A percentile compares a stretch with the other conserved stretches of the same genome.
Evolutionary conservation across 208 protist species (phyloP).

Genomic region (Leishmania gerbilli): DNA sequence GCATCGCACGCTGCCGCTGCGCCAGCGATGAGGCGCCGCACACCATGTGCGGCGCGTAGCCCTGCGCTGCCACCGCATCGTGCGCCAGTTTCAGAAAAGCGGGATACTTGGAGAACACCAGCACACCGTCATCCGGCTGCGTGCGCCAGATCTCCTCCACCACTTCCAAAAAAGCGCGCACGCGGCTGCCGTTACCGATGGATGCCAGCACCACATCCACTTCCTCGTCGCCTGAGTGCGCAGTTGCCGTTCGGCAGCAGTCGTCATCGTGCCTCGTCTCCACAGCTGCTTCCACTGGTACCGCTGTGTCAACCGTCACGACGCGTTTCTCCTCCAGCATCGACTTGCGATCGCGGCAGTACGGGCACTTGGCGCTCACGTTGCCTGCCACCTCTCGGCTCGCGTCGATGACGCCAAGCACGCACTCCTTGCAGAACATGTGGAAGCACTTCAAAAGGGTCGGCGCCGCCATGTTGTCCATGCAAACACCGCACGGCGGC

Average conservation of each 20-base stretch:
- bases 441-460: slow-evolving; percentile 57
- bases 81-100: slow-evolving; percentile 31
- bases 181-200: slow-evolving; percentile 46
- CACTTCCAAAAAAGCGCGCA: slow-evolving; percentile 28
- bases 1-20: slow-evolving; percentile 44
- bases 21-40: slow-evolving; percentile 38
- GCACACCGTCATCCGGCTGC: slow-evolving; percentile 35
- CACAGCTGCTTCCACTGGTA: background rate
- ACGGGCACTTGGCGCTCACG: slow-evolving; percentile 39
- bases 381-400: slow-evolving; percentile 30
- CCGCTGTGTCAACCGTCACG: slow-evolving; percentile 4
- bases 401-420: slow-evolving; percentile 40
- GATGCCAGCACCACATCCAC: slow-evolving; percentile 15
- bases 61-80: slow-evolving; percentile 23
- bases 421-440: slow-evolving; percentile 66
- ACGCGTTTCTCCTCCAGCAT: slow-evolving; percentile 34
- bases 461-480: slow-evolving; percentile 49
- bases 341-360: slow-evolving; percentile 42
- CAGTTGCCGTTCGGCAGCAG: background rate
- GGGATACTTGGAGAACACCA: slow-evolving; percentile 61
- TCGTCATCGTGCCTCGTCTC: background rate
- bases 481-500: slow-evolving; percentile 47
- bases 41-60: slow-evolving; percentile 39
- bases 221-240: slow-evolving; percentile 7
- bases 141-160: slow-evolving; percentile 39